These are phyloP conservation scores for Funneliformis geosporum DNA, from an alignment of 192 early-diverging fungal genomes.

Conservation along the genomic window DNA sequence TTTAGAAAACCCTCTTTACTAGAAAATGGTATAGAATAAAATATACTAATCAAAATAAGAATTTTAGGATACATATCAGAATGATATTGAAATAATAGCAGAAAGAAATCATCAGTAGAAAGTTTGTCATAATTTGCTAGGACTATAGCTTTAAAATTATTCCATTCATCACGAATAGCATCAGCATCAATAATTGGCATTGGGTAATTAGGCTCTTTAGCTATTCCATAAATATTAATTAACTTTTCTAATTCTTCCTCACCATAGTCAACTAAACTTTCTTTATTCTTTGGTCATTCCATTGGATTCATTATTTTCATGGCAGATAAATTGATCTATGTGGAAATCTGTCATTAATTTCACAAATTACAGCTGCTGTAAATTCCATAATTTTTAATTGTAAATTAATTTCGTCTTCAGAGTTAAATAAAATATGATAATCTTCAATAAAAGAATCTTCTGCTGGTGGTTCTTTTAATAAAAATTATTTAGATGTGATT, in stretches of 20 bases:
- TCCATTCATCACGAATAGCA: background rate
- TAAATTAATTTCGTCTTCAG: background rate
- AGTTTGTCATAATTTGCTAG: background rate
- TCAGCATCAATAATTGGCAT: background rate
- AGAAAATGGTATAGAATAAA: constrained; percentile 6
- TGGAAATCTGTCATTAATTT: constrained; percentile 10
- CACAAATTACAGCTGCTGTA: background rate
- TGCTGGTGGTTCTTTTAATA: background rate
- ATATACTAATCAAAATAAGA: background rate
- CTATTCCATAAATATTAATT: background rate
- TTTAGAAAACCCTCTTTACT: background rate
- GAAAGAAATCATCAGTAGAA: background rate
- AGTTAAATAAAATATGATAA: background rate
- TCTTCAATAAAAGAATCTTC: background rate
- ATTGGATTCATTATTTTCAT: constrained; percentile 1
- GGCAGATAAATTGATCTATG: background rate
- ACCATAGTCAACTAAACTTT: background rate
- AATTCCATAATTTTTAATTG: background rate
- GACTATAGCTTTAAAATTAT: background rate
- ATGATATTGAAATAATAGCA: background rate
- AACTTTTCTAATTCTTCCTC: background rate
- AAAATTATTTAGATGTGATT: background rate
- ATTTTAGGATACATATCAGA: background rate
- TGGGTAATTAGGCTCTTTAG: background rate
- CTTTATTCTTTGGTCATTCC: background rate